These are phyloP conservation scores for Pisolithus microcarpus DNA, from an alignment of 768 basidiomycete genomes.

Conservation along the genomic window DNA sequence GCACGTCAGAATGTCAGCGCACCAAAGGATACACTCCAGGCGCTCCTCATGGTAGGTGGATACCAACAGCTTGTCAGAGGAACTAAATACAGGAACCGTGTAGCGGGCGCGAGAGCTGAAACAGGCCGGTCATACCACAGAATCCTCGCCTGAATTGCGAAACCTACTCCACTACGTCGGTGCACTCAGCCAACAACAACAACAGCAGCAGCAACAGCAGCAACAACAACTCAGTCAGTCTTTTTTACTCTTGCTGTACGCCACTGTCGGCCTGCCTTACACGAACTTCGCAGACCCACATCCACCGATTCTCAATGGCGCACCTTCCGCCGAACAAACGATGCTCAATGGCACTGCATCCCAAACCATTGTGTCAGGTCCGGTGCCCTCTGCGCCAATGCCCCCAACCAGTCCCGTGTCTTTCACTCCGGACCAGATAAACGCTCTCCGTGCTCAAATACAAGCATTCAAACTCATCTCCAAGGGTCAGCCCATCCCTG, in stretches of 20 bases:
- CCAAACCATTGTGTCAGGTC: conserved; percentile 40
- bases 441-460: conserved; percentile 73
- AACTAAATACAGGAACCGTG: not conserved
- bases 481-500: conserved; percentile 60
- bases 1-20: conserved; percentile 3
- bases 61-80: not conserved
- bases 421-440: conserved; percentile 71
- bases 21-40: conserved; percentile 21
- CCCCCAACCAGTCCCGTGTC: conserved; percentile 69
- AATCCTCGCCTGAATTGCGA: conserved; percentile 38
- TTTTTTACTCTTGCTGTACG: too few species aligned
- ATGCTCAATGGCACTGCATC: conserved; percentile 23
- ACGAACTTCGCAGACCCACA: conserved; percentile 23
- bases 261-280: conserved; percentile 8
- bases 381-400: conserved; percentile 42
- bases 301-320: conserved; percentile 19
- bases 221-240: conserved; percentile 30
- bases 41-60: conserved; percentile 13
- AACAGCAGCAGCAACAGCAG: conserved; percentile 20
- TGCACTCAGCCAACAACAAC: conserved; percentile 19
- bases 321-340: conserved; percentile 10
- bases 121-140: conserved; percentile 38
- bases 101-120: conserved; percentile 41
- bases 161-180: conserved; percentile 34
- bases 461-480: conserved; percentile 71